These are phyloP conservation scores for Solanum habrochaites DNA, from an alignment of 257 asterid genomes.

Conservation along the genomic window DNA sequence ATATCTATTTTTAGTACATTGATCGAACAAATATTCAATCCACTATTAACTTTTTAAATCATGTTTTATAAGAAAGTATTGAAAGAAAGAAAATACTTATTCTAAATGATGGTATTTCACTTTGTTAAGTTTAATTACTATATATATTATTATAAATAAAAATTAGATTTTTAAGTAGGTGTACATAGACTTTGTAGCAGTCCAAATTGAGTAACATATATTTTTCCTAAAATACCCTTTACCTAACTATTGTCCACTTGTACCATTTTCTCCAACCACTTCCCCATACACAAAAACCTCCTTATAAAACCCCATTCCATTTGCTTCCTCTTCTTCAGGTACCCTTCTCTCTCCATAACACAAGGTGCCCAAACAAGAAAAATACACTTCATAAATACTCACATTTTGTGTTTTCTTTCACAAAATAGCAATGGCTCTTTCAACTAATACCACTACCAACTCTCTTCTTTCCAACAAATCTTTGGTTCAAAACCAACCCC, in stretches of 20 bases:
- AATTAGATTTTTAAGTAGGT: not conserved
- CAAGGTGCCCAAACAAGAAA: not conserved
- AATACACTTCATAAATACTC: not conserved
- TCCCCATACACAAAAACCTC: constrained; percentile 3
- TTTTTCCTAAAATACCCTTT: not conserved
- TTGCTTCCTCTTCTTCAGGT: not conserved
- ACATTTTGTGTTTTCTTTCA: not conserved
- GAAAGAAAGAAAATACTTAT: too few relatives aligned
- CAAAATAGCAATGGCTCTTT: constrained; percentile 20
- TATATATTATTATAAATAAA: too few relatives aligned
- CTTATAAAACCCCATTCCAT: constrained; percentile 14
- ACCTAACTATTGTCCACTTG: not conserved
- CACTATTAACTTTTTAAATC: not conserved
- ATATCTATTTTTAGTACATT: not conserved
- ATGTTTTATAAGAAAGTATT: too few relatives aligned
- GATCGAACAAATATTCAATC: not conserved
- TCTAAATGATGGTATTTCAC: not conserved
- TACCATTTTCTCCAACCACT: not conserved
- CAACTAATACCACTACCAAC: constrained; percentile 11
- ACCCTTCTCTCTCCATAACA: not conserved
- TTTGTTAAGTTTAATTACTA: not conserved
- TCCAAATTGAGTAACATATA: not conserved
- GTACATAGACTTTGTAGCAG: not conserved
- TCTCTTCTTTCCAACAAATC: constrained; percentile 29
- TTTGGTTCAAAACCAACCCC: constrained; percentile 3